Evolutionary conservation across 1,139 yeast species (phyloP).

Genomic region (Debaryomyces robertsiae): DNA sequence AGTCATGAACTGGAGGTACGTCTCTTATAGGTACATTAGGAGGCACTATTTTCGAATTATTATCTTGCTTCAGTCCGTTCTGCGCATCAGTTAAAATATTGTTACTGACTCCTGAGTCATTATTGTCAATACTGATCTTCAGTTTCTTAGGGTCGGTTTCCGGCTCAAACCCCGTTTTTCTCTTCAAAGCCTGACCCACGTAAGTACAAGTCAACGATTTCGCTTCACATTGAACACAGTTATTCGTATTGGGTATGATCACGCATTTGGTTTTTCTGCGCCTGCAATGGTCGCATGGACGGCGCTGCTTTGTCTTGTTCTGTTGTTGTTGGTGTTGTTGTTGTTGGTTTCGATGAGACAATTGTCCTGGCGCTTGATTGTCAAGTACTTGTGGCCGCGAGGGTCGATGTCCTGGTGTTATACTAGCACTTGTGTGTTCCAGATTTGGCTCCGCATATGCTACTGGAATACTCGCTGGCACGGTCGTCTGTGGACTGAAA

Average conservation of each 20-base stretch:
- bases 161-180: conserved; percentile 28
- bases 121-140: not conserved
- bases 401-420: conserved; percentile 2
- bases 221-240: conserved; percentile 70
- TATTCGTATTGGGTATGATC: conserved; percentile 55
- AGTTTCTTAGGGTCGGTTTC: conserved; percentile 23
- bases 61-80: not conserved
- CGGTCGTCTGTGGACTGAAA: conserved; percentile 14
- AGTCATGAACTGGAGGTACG: conserved; percentile 57
- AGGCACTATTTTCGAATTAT: conserved; percentile 27
- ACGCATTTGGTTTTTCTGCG: conserved; percentile 68
- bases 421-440: not conserved
- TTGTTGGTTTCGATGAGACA: conserved; percentile 8
- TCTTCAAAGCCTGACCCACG: conserved; percentile 33
- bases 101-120: not conserved
- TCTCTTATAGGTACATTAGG: conserved; percentile 59
- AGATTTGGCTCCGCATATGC: too few species aligned
- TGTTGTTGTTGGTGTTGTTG: conserved; percentile 13
- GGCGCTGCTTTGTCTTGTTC: conserved; percentile 29
- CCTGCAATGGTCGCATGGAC: conserved; percentile 73
- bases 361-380: conserved; percentile 8
- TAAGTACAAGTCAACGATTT: conserved; percentile 68
- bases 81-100: not conserved
- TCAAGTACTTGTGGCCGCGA: conserved; percentile 10
- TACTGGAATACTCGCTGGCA: not conserved